Evolutionary conservation across 1,284 basidiomycete species (phyloP).

Genomic region (Cutaneotrichosporon sp.): DNA sequence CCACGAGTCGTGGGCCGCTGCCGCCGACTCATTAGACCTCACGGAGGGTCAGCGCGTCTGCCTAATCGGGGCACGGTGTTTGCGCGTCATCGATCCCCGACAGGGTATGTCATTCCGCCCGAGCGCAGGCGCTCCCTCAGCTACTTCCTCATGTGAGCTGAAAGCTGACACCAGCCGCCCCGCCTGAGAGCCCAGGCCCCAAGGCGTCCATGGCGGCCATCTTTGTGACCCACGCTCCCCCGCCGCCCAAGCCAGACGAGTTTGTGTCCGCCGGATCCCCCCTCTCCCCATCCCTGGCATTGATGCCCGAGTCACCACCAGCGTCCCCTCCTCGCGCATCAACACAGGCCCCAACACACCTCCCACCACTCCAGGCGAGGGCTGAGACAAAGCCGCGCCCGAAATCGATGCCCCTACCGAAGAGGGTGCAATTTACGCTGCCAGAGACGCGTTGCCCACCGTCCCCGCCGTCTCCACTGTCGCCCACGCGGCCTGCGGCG

Average conservation of each 20-base stretch:
- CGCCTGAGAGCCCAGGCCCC: not conserved
- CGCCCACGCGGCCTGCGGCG: not conserved
- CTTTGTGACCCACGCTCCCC: conserved; percentile 1
- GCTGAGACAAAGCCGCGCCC: not conserved
- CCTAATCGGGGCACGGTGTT: not conserved
- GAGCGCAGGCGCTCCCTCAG: no score
- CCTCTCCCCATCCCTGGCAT: not conserved
- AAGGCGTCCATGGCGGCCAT: conserved; percentile 1
- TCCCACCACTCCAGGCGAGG: not conserved
- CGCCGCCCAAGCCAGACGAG: not conserved
- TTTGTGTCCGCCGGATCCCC: not conserved
- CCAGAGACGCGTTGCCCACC: no score
- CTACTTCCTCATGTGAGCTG: no score
- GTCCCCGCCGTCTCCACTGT: not conserved
- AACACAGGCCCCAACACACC: not conserved
- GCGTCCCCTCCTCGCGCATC: not conserved
- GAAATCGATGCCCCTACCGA: not conserved
- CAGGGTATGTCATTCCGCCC: not conserved
- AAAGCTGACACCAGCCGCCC: conserved; percentile 3
- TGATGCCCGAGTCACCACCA: not conserved
- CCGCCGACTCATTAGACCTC: not conserved
- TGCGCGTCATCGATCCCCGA: not conserved
- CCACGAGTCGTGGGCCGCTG: not conserved
- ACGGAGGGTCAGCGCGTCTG: not conserved
- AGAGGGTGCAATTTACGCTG: not conserved